These are phyloP conservation scores for Tricholoma matsutake DNA, from an alignment of 768 basidiomycete genomes.

Conservation along the genomic window DNA sequence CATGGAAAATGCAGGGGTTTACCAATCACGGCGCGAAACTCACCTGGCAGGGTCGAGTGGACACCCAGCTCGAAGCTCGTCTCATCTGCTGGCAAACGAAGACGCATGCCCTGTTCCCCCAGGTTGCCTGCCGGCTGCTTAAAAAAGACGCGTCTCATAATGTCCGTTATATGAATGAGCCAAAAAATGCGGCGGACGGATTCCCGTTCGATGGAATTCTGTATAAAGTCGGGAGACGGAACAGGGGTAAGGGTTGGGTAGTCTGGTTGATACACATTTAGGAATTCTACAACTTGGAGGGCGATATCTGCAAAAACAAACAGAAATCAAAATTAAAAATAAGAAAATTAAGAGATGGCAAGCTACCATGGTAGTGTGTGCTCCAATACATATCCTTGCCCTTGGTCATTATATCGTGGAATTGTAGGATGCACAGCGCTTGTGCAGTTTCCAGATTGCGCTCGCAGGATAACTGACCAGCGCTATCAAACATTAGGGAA, in stretches of 20 bases:
- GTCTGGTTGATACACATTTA: conserved; percentile 65
- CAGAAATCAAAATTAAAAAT: conserved; percentile 16
- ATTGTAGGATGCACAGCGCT: conserved; percentile 69
- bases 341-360: conserved; percentile 10
- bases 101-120: conserved; percentile 45
- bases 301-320: conserved; percentile 51
- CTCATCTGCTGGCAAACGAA: conserved; percentile 79
- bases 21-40: conserved; percentile 19
- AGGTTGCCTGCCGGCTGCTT: conserved; percentile 40
- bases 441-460: conserved; percentile 71
- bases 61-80: conserved; percentile 75
- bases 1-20: background rate
- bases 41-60: conserved; percentile 52
- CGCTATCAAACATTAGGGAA: conserved; percentile 67
- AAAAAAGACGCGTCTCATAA: conserved; percentile 43
- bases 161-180: conserved; percentile 65
- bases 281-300: conserved; percentile 60
- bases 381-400: conserved; percentile 36
- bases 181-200: conserved; percentile 81
- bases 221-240: conserved; percentile 56
- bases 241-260: conserved; percentile 56
- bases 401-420: conserved; percentile 56
- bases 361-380: conserved; percentile 50
- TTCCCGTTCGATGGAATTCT: conserved; percentile 68
- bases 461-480: conserved; percentile 59